Conservation (phyloP, 164 flowering plant species). For the Nelumbo lutea region DNA sequence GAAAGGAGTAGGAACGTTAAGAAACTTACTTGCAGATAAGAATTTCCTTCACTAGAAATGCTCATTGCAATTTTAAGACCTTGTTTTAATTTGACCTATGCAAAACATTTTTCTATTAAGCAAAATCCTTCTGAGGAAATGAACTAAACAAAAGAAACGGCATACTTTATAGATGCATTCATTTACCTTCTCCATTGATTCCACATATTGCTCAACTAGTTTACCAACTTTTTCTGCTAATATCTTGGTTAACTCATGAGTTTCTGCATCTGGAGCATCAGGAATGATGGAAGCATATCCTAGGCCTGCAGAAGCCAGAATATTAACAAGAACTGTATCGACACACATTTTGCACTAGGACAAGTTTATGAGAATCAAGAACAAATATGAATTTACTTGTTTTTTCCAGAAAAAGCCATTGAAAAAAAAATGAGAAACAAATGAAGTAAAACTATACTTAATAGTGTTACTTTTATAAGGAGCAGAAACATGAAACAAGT, state of each 20-base stretch:
- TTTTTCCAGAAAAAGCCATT: too few species aligned
- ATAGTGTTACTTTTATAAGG: too few species aligned
- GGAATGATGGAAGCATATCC: background rate
- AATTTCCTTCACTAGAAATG: constrained; percentile 89
- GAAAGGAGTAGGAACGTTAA: background rate
- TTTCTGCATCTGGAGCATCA: too few species aligned
- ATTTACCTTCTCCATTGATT: constrained; percentile 92
- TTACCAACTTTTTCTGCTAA: constrained; percentile 65
- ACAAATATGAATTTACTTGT: constrained; percentile 6
- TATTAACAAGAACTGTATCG: constrained; percentile 18
- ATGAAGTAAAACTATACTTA: constrained; percentile 16
- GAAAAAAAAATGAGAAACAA: background rate
- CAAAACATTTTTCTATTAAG: background rate
- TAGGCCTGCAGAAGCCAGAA: constrained; percentile 33
- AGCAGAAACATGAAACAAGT: too few species aligned
- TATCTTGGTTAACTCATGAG: constrained; percentile 1
- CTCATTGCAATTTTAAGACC: constrained; percentile 89
- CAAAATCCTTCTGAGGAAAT: background rate
- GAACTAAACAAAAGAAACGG: background rate
- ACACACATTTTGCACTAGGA: background rate
- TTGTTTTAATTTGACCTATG: constrained; percentile 87
- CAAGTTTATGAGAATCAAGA: constrained; percentile 2
- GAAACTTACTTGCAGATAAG: constrained; percentile 74
- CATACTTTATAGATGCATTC: background rate
- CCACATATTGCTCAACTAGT: constrained; percentile 65